Percentiles rank a stretch among this genome's conserved stretches.
Evolutionary conservation across 129 eudicot genomes (phyloP).

Genomic region (Solidago caesia): DNA sequence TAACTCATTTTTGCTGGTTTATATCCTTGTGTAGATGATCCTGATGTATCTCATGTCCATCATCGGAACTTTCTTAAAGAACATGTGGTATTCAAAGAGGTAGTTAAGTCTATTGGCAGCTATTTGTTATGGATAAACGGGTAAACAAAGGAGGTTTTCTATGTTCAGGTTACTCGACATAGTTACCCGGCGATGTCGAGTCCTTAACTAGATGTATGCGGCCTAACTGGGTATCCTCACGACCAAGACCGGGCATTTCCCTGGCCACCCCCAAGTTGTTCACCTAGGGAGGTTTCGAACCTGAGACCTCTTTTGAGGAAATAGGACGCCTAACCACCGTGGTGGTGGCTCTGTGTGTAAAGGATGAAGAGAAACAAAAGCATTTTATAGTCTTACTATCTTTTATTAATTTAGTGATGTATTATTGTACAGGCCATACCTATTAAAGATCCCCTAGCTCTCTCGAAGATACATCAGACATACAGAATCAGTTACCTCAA

Average conservation of each 20-base stretch:
- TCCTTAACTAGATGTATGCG: too few relatives aligned
- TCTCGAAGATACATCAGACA: slow-evolving; percentile 87
- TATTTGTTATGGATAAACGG: neutral
- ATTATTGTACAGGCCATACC: slow-evolving; percentile 69
- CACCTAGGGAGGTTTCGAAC: too few relatives aligned
- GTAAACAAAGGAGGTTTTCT: too few relatives aligned
- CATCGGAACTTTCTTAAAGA: slow-evolving; percentile 83
- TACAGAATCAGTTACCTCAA: slow-evolving; percentile 79
- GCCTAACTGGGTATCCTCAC: too few relatives aligned
- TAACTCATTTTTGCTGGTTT: slow-evolving; percentile 24
- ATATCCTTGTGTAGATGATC: slow-evolving; percentile 61
- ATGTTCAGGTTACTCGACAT: too few relatives aligned
- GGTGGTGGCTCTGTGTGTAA: neutral
- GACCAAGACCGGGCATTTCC: too few relatives aligned
- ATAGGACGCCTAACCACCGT: too few relatives aligned
- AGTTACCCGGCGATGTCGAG: too few relatives aligned
- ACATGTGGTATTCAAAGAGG: slow-evolving; percentile 95
- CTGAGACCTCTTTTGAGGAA: too few relatives aligned
- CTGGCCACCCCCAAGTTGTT: too few relatives aligned
- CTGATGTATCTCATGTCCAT: slow-evolving; percentile 58
- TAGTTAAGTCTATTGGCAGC: slow-evolving; percentile 21
- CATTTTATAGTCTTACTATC: slow-evolving; percentile 9
- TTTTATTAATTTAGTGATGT: neutral
- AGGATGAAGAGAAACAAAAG: slow-evolving; percentile 16
- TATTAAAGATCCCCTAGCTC: slow-evolving; percentile 76